Percentiles rank a stretch among this genome's conserved stretches.
phyloP scores from a whole-genome alignment of 2,329 filamentous ascomycete genomes.

The Colletotrichum higginsianum region DNA sequence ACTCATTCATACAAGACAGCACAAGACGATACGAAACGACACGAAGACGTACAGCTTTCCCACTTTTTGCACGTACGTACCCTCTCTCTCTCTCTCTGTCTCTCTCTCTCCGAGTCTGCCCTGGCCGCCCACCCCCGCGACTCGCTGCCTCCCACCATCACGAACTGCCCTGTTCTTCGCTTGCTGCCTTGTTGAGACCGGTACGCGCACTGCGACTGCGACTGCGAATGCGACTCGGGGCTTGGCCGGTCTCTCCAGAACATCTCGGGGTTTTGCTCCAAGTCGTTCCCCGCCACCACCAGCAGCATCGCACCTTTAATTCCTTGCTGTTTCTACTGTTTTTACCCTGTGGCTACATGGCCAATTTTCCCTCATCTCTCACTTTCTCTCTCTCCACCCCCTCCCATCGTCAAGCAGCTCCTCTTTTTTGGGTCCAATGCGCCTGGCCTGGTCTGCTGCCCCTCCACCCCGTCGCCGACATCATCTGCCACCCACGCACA shows the following conservation, averaged over 20 bases:
- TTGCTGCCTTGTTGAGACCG: slow-evolving; percentile 6
- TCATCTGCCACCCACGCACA: slow-evolving; percentile 22
- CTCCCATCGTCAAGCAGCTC: slow-evolving; percentile 39
- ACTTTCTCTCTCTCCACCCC: not conserved
- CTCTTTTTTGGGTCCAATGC: slow-evolving; percentile 40
- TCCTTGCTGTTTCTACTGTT: not conserved
- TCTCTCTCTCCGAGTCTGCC: not conserved
- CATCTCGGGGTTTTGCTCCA: too few species aligned
- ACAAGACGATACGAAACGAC: slow-evolving; percentile 9
- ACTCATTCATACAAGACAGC: too few species aligned
- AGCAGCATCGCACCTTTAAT: not conserved
- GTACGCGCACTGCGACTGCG: not conserved
- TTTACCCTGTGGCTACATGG: not conserved
- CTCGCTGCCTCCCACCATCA: not conserved
- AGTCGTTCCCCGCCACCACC: not conserved
- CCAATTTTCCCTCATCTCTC: slow-evolving; percentile 33
- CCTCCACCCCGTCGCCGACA: slow-evolving; percentile 39
- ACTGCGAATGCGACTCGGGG: too few species aligned
- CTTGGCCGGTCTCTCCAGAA: not conserved
- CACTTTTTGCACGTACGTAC: slow-evolving; percentile 37
- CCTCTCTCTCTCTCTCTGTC: slow-evolving; percentile 30
- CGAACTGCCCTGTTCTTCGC: too few species aligned
- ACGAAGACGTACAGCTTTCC: slow-evolving; percentile 19
- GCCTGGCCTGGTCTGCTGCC: slow-evolving; percentile 21
- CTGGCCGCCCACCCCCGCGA: not conserved